Conservation (phyloP, 2,329 filamentous ascomycete species). For the Pestalotiopsis sp. region DNA sequence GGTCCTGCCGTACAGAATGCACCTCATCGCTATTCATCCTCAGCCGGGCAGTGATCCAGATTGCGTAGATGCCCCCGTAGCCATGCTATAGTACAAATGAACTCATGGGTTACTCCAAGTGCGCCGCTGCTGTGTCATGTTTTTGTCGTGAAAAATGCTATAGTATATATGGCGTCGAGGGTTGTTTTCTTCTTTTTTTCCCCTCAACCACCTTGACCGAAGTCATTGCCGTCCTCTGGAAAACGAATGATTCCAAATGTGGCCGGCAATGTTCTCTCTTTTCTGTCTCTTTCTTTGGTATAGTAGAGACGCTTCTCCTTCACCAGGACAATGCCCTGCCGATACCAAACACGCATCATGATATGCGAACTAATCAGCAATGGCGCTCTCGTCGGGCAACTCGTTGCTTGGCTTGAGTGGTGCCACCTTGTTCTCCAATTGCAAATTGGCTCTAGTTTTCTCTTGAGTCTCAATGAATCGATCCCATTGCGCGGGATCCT, state of each 20-base stretch:
- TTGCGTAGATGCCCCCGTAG: neutral
- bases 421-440: conserved; percentile 23
- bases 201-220: neutral
- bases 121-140: neutral
- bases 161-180: neutral
- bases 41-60: neutral
- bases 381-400: conserved; percentile 41
- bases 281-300: neutral
- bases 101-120: neutral
- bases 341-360: neutral
- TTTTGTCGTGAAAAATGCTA: neutral
- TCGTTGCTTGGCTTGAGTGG: conserved; percentile 17
- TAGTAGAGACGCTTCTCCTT: neutral
- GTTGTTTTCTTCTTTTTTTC: neutral
- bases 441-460: conserved; percentile 58
- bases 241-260: neutral
- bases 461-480: conserved; percentile 63
- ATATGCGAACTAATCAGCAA: conserved; percentile 35
- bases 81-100: neutral
- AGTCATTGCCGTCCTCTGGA: no score
- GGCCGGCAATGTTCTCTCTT: neutral
- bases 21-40: neutral
- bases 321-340: neutral
- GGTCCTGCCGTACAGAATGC: no score
- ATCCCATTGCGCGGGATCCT: conserved; percentile 68